phyloP scores from a whole-genome alignment of 1,284 basidiomycete species.

The Blastosporella zonata region DNA sequence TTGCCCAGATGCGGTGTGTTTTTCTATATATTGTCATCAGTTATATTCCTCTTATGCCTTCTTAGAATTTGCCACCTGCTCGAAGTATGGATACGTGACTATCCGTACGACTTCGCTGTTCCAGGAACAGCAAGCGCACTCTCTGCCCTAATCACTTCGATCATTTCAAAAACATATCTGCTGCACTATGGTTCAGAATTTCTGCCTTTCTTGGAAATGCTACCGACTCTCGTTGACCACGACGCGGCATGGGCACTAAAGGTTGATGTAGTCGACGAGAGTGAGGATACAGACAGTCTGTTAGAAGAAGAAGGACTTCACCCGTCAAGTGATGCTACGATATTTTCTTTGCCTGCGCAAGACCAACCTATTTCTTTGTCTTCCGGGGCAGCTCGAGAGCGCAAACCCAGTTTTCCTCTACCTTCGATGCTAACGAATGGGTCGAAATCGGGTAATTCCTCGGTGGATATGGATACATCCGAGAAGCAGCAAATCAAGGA shows the following conservation, averaged over 20 bases:
- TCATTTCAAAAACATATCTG: slow-evolving; percentile 72
- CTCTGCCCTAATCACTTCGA: slow-evolving; percentile 69
- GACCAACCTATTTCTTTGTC: slow-evolving; percentile 22
- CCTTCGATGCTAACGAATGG: slow-evolving; percentile 28
- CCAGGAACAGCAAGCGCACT: slow-evolving; percentile 69
- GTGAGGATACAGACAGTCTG: slow-evolving; percentile 55
- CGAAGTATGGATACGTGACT: slow-evolving; percentile 70
- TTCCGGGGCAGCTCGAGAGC: slow-evolving; percentile 41
- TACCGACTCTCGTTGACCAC: slow-evolving; percentile 58
- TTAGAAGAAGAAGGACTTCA: slow-evolving; percentile 49
- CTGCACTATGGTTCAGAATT: slow-evolving; percentile 80
- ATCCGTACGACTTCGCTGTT: slow-evolving; percentile 74
- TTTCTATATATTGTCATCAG: not conserved
- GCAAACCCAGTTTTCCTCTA: slow-evolving; percentile 61
- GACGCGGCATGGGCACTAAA: slow-evolving; percentile 72
- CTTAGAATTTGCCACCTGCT: slow-evolving; percentile 71
- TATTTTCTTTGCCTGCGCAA: slow-evolving; percentile 17
- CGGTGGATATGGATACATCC: slow-evolving; percentile 29
- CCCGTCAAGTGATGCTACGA: slow-evolving; percentile 25
- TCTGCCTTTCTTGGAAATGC: slow-evolving; percentile 68
- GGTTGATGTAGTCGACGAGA: slow-evolving; percentile 52
- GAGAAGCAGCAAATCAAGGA: slow-evolving; percentile 62
- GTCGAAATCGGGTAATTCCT: slow-evolving; percentile 23
- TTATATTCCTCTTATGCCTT: slow-evolving; percentile 14
- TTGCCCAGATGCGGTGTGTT: slow-evolving; percentile 76